These are phyloP conservation scores for Boletus huronensis DNA, from an alignment of 768 basidiomycete species.

Conservation along the genomic window DNA sequence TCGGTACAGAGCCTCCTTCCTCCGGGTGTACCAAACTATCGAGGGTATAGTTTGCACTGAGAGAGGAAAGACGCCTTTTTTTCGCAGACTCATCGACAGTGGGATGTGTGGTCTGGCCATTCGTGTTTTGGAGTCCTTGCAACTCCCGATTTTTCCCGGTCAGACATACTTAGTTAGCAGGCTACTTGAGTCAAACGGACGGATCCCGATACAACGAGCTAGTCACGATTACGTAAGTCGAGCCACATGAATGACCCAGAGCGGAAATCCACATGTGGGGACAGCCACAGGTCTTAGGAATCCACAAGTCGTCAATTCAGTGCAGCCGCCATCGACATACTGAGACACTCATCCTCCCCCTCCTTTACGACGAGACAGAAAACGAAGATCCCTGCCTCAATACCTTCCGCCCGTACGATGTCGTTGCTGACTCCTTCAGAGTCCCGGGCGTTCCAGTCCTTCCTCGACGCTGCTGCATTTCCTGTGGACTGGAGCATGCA, in stretches of 20 bases:
- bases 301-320: slow-evolving; percentile 17
- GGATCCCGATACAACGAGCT: neutral
- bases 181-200: neutral
- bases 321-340: slow-evolving; percentile 11
- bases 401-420: slow-evolving; percentile 33
- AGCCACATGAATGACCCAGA: slow-evolving; percentile 21
- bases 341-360: neutral
- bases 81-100: neutral
- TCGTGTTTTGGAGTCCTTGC: neutral
- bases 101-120: neutral
- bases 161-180: neutral
- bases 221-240: slow-evolving; percentile 1
- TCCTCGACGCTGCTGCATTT: slow-evolving; percentile 49
- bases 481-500: slow-evolving; percentile 49
- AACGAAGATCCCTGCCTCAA: neutral
- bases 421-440: slow-evolving; percentile 65
- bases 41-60: neutral
- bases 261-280: slow-evolving; percentile 23
- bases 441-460: slow-evolving; percentile 64
- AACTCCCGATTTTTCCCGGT: neutral
- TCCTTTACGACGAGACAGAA: neutral
- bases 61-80: neutral
- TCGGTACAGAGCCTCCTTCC: neutral
- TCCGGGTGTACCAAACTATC: neutral
- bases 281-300: slow-evolving; percentile 29